Conservation (phyloP, 768 basidiomycete genomes). For the Agaricus subrufescens region DNA sequence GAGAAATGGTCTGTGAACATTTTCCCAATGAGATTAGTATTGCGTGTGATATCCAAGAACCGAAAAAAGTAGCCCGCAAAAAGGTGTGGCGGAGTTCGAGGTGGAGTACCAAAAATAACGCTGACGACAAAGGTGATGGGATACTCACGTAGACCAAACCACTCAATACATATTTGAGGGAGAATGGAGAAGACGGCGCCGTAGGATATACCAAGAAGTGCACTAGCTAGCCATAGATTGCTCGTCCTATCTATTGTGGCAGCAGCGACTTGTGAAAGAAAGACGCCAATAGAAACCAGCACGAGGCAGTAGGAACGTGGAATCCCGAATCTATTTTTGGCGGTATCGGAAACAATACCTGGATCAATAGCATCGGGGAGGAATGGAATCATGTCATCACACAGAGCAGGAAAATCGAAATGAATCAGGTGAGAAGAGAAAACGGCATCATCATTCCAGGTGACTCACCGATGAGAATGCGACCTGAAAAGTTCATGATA, state of each 20-base stretch:
- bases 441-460: not conserved
- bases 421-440: not conserved
- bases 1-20: slow-evolving; percentile 42
- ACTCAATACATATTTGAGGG: slow-evolving; percentile 78
- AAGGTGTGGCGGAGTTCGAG: not conserved
- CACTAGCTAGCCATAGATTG: slow-evolving; percentile 59
- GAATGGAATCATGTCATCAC: too few relatives aligned
- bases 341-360: slow-evolving; percentile 70
- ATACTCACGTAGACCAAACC: slow-evolving; percentile 80
- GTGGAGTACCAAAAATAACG: not conserved
- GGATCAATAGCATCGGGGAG: not conserved
- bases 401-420: not conserved
- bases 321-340: slow-evolving; percentile 47
- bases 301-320: slow-evolving; percentile 71
- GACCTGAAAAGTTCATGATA: slow-evolving; percentile 74
- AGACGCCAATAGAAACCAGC: slow-evolving; percentile 61
- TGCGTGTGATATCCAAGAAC: not conserved
- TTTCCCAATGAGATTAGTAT: slow-evolving; percentile 1
- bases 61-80: not conserved
- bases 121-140: not conserved
- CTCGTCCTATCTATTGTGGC: slow-evolving; percentile 50
- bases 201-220: slow-evolving; percentile 60
- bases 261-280: slow-evolving; percentile 66
- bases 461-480: slow-evolving; percentile 64
- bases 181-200: slow-evolving; percentile 68